Base-by-base conservation (phyloP, 2,329 filamentous ascomycete species). In the Knufia fluminis region DNA sequence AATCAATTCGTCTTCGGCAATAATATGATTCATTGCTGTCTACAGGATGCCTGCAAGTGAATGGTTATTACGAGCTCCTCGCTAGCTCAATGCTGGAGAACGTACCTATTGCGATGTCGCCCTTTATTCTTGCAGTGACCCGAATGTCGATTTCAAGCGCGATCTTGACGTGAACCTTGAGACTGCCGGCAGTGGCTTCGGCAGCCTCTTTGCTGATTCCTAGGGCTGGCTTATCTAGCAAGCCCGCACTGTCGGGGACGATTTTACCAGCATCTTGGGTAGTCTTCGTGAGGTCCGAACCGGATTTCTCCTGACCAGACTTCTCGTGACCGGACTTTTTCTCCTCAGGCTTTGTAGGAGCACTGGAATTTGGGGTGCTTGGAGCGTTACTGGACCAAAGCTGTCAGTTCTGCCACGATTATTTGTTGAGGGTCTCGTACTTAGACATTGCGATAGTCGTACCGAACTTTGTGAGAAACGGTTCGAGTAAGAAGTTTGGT, bases 91-190 rank as follows among this genome's bases (percentile, higher is more conserved):
- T 19, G 35, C n/a, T 49, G n/a, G 46, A 51, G 41, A 52, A 43
- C 23, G 51, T 54, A n/a, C 54, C 54, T 26, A 56, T 52, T 8
- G 46, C 50, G 28, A 56, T 56, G 22, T 56, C 54, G 9, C 54
- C 54, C 22, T 56, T 54, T 26, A 56, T 38, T 32, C 42, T 48
- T 10, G 54, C 54, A 42, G 45, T 53, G 16, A 56, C 42, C 19
- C 48, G 52, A 20, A 56, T 52, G 33, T 56, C 54, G 23, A 53
- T 49, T 24, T 56, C 49, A 4, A 56, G 49, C 28, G 46, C 49
- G 36, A 56, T 24, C 43, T 51, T 50, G 32, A 54, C 45, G 41
- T 56, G 54, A 23, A 56, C 45, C 28, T 56, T 56, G 49, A 54
- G 48, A 36, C 49, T 54, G n/a, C 54, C 54, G 20, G 46, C 46